Evolutionary conservation across 192 early-diverging fungal genomes (phyloP).

Genomic region (Cladochytrium replicatum): DNA sequence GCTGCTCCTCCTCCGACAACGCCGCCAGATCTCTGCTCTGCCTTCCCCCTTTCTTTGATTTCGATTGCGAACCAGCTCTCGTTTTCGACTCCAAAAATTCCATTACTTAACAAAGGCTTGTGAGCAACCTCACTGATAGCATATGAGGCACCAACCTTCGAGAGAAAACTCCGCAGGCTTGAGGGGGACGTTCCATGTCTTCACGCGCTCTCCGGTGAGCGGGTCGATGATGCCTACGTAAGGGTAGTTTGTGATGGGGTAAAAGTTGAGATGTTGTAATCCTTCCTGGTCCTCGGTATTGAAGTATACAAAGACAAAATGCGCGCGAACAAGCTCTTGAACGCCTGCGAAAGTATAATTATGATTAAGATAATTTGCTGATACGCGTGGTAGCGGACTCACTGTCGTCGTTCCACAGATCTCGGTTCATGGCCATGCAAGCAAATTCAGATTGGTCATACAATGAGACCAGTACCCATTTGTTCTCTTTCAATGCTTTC

Average conservation of each 20-base stretch:
- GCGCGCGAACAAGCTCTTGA: constrained; percentile 61
- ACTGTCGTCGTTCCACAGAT: constrained; percentile 76
- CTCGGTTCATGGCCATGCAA: constrained; percentile 85
- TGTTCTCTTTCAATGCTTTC: constrained; percentile 44
- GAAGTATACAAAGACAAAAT: constrained; percentile 76
- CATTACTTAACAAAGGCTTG: constrained; percentile 2
- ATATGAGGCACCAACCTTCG: constrained; percentile 40
- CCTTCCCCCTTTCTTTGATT: constrained; percentile 19
- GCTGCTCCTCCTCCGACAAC: constrained; percentile 84
- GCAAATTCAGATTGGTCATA: constrained; percentile 75
- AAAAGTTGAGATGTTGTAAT: constrained; percentile 56
- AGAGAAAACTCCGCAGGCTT: constrained; percentile 59
- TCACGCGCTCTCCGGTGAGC: constrained; percentile 76
- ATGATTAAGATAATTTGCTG: neutral
- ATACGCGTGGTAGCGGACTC: neutral
- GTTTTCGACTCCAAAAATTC: constrained; percentile 5
- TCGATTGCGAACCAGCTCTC: constrained; percentile 1
- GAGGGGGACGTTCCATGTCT: constrained; percentile 49
- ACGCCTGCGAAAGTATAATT: constrained; percentile 29
- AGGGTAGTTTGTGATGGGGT: constrained; percentile 61
- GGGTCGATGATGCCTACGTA: constrained; percentile 86
- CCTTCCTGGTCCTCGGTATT: constrained; percentile 59
- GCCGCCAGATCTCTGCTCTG: constrained; percentile 44
- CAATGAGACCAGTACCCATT: constrained; percentile 82
- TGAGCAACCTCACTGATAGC: constrained; percentile 15